A percentile compares a stretch with the other conserved stretches of the same genome.
Conservation (phyloP, 1,284 basidiomycete genomes). For the Rhodotorula glutinis region DNA sequence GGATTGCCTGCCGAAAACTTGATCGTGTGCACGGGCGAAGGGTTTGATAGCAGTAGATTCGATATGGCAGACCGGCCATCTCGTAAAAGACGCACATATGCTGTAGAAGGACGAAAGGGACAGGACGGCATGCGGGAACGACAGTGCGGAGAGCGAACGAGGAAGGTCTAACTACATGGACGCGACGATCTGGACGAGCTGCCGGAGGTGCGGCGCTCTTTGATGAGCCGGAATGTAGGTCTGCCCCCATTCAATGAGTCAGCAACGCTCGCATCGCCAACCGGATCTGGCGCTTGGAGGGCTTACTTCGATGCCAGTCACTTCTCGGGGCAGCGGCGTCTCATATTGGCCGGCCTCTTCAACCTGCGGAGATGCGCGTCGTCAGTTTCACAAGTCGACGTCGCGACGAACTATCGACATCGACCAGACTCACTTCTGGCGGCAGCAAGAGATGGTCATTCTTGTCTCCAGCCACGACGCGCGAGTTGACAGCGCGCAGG, state of each 20-base stretch:
- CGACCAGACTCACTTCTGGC: conserved; percentile 63
- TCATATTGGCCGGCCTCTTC: conserved; percentile 94
- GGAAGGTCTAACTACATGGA: background rate
- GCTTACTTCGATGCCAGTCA: conserved; percentile 67
- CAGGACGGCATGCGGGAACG: background rate
- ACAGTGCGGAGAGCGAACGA: background rate
- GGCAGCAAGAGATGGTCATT: conserved; percentile 90
- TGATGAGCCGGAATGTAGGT: conserved; percentile 57
- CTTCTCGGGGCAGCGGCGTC: conserved; percentile 77
- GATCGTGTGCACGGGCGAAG: too few relatives aligned
- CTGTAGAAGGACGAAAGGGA: background rate
- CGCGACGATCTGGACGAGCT: conserved; percentile 51
- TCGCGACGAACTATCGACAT: too few relatives aligned
- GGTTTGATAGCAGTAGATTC: too few relatives aligned
- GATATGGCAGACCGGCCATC: too few relatives aligned
- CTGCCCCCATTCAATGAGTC: background rate
- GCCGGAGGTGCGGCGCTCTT: conserved; percentile 74
- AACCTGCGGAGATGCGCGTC: conserved; percentile 49
- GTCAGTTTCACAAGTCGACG: background rate
- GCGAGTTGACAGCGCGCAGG: conserved; percentile 87
- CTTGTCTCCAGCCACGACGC: conserved; percentile 89
- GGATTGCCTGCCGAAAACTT: too few relatives aligned
- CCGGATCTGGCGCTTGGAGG: too few relatives aligned
- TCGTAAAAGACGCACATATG: too few relatives aligned
- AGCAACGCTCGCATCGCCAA: background rate